Evolutionary conservation across 768 basidiomycete species (phyloP), one percentile per base, ranked within the genome.

Genomic region (Grammothele lineata): DNA sequence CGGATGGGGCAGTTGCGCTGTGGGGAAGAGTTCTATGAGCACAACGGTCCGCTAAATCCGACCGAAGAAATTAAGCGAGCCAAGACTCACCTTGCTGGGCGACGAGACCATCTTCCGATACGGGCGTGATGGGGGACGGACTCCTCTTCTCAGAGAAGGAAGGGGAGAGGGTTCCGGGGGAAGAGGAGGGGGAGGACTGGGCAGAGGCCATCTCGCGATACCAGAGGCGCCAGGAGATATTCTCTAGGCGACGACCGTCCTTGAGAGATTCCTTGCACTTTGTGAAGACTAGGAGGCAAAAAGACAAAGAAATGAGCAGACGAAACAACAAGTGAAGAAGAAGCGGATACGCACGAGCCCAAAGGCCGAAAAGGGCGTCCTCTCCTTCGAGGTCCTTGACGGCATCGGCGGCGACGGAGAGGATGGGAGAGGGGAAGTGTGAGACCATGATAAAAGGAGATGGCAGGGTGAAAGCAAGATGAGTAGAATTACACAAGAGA

Each of bases 181-280:
- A 62, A 33, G 60, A 50, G 1, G 64, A 60, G 11, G 56, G 62
- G 38, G 49, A 60, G n/a, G 58, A 11, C 26, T 67, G 68, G 23
- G 66, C 52, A 24, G 68, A 62, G 42, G 72, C 62, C 58, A 85
- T 69, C 51, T 86, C 79, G 53, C 81, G 76, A 61, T 85, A 78
- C 85, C 88, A 88, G 7, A 93, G 69, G 43, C 91, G 72, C 91
- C 91, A 94, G 3, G 86, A 82, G 44, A 93, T 83, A 59, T 94
- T 92, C 67, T 93, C 91, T 23, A 92, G 75, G 23, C 91, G 69
- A 5, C 71, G 74, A n/a, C 92, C 92, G 56, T 92, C 84, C 57
- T 85, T 76, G 3, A 93, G 69, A 1, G 81, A 81, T 54, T 79
- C 76, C 64, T 87, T 89, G 70, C 85, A 90, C 63, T 89, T 88